Evolutionary conservation across 2,329 filamentous ascomycete species (phyloP).

Genomic region (Exutisphaerella laricina): DNA sequence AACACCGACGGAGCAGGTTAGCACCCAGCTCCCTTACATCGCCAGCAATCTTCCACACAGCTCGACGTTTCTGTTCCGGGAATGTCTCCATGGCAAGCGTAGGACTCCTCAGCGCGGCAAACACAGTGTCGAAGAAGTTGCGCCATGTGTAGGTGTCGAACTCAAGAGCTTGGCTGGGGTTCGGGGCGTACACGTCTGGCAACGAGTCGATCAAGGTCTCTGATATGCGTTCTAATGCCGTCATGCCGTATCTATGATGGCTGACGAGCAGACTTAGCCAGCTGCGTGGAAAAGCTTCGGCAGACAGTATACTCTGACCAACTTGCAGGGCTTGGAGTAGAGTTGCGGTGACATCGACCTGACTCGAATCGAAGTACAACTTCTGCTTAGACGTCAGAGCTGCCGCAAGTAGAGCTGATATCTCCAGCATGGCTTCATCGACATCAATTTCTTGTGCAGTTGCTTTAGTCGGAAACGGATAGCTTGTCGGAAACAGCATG

Average conservation of each 20-base stretch:
- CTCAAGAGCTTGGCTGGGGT: slow-evolving; percentile 45
- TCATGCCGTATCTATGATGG: slow-evolving; percentile 62
- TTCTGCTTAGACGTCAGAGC: slow-evolving; percentile 27
- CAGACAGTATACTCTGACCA: slow-evolving; percentile 80
- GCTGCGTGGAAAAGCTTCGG: slow-evolving; percentile 78
- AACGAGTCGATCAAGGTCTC: slow-evolving; percentile 73
- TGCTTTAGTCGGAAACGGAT: slow-evolving; percentile 75
- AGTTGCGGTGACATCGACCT: slow-evolving; percentile 68
- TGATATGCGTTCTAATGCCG: slow-evolving; percentile 74
- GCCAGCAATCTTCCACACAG: slow-evolving; percentile 98
- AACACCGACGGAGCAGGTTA: slow-evolving; percentile 74
- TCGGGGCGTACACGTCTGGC: slow-evolving; percentile 84
- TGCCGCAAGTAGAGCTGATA: slow-evolving; percentile 80
- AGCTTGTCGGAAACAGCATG: slow-evolving; percentile 80
- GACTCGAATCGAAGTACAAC: slow-evolving; percentile 30
- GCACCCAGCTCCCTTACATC: slow-evolving; percentile 91
- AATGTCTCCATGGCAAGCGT: slow-evolving; percentile 90
- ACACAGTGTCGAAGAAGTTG: slow-evolving; percentile 79
- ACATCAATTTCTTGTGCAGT: slow-evolving; percentile 47
- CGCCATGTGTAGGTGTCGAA: slow-evolving; percentile 96
- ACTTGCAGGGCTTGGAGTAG: slow-evolving; percentile 75
- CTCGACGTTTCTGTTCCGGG: slow-evolving; percentile 89
- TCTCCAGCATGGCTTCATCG: slow-evolving; percentile 82
- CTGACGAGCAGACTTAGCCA: slow-evolving; percentile 88
- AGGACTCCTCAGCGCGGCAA: slow-evolving; percentile 84